Base-by-base conservation (phyloP, 1,139 yeast species). In the Pichia terricola region DNA sequence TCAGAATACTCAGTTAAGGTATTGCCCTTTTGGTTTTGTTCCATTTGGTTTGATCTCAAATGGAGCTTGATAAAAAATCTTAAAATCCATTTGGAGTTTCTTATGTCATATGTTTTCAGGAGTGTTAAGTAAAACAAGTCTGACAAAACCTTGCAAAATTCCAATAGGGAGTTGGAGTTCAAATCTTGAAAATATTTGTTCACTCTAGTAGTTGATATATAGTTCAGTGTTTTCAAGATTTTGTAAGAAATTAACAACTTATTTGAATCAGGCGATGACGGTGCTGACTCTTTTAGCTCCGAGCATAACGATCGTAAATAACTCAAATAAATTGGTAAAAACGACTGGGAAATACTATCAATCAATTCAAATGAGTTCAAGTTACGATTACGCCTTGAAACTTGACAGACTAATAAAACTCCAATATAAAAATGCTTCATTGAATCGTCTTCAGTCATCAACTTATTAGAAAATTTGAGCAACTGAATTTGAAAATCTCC, bases 311-410 rank as follows among this genome's bases (percentile, higher is more conserved):
- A 35, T n/a, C 38, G 26, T 28, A 48, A 40, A 37, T 42, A 43
- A 5, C 43, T 30, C 2, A 35, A 31, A 37, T 40, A 48, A 2
- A 39, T n/a, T 3, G 51, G 50, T 22, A 34, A 43, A 30, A 42
- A 45, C 16, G 37, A 40, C 10, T 16, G 5, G 2, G 43, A 41
- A n/a, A 48, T 48, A 8, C 41, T 34, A 32, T 48, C 42, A 5
- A 43, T 26, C 11, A 47, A 37, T 6, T 40, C 43, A 28, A 40
- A 28, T 27, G 34, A 42, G 28, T 41, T 33, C 11, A 41, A 39
- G 27, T 45, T 38, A 26, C 50, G 42, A 28, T 47, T 48, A 34
- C 41, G 40, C 36, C 37, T 46, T 4, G 50, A 36, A 34, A 48
- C 42, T 37, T 45, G 46, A 26, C 37, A 41, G 9, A 48, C 41